Base-by-base conservation (phyloP, 1,139 yeast genomes). In the Trichomonascaceae sp. region DNA sequence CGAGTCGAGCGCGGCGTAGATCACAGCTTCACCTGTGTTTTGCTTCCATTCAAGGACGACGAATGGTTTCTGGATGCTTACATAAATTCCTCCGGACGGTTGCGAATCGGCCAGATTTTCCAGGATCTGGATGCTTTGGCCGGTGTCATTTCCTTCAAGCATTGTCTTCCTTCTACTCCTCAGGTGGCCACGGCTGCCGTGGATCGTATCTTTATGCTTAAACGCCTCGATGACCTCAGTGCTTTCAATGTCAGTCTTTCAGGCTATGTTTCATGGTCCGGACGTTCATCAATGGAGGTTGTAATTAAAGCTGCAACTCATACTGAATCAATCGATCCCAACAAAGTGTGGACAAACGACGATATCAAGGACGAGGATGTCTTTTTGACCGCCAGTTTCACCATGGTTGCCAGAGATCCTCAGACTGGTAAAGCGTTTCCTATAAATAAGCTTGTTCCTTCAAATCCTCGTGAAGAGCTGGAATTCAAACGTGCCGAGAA, bases 331-430 rank as follows among this genome's bases (percentile, higher is more conserved):
- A 76, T 80, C 45, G 63, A 58, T 24, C 55, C 61, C 9, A 60
- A 60, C 13, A 58, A 59, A 19, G 60, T 60, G n/a, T 55, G 67
- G 61, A 62, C 72, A 58, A 73, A 75, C 59, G 63, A 68, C 53
- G 73, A 74, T 63, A 68, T 75, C 50, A 70, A 70, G 9, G 78
- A 78, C 50, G 76, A 74, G 54, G 81, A 80, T 56, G 78, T 80
- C 41, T 86, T 90, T 69, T 73, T 90, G 63, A 83, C 90, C 38
- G 96, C 97, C 13, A 87, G 87, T 66, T 91, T 91, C 75, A 91
- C 98, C 0, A 90, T 91, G 73, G 98, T 90, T 43, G 97, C 97
- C 17, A 80, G 97, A 68, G 87, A 91, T 68, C 97, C 97, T 12
- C 80, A 81, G 53, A 89, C 96, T 22, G 95, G 87, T 69, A 85